Evolutionary conservation across 371 early-diverging fungal genomes (phyloP).

Genomic region (Syncephalis fuscata): DNA sequence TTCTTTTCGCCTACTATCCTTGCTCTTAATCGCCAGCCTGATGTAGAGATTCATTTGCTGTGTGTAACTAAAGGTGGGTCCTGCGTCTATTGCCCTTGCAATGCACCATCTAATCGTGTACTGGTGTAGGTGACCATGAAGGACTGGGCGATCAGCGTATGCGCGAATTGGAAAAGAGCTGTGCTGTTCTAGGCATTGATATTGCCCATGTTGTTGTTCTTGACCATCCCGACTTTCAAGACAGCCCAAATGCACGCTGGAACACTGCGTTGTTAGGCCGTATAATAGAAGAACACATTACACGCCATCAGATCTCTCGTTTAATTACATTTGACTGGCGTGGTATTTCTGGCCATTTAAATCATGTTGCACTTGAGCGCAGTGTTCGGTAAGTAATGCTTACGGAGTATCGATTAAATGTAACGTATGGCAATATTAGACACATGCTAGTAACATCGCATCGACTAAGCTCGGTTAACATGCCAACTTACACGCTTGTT

Average conservation of each 20-base stretch:
- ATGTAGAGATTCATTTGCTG: constrained; percentile 42
- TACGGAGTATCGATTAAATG: neutral
- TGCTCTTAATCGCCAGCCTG: constrained; percentile 21
- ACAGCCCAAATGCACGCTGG: constrained; percentile 62
- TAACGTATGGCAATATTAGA: neutral
- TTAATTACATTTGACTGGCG: constrained; percentile 86
- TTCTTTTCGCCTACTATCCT: constrained; percentile 90
- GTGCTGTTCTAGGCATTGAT: constrained; percentile 34
- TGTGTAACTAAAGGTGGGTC: constrained; percentile 72
- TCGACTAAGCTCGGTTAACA: neutral
- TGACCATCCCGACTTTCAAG: constrained; percentile 29
- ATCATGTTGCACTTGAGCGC: constrained; percentile 72
- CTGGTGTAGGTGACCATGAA: constrained; percentile 46
- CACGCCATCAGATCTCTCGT: constrained; percentile 20
- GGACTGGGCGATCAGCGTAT: constrained; percentile 60
- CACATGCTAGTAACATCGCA: constrained; percentile 2
- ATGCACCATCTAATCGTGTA: neutral
- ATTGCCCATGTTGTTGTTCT: too few relatives aligned
- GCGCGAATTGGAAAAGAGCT: constrained; percentile 55
- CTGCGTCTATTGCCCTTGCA: neutral
- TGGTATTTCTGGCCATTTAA: constrained; percentile 89
- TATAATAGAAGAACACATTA: constrained; percentile 33
- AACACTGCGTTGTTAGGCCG: constrained; percentile 31
- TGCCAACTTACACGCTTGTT: constrained; percentile 33
- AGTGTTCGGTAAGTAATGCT: constrained; percentile 51